Base-by-base conservation (phyloP, 2,329 filamentous ascomycete species). In the Nigrospora sphaerica region DNA sequence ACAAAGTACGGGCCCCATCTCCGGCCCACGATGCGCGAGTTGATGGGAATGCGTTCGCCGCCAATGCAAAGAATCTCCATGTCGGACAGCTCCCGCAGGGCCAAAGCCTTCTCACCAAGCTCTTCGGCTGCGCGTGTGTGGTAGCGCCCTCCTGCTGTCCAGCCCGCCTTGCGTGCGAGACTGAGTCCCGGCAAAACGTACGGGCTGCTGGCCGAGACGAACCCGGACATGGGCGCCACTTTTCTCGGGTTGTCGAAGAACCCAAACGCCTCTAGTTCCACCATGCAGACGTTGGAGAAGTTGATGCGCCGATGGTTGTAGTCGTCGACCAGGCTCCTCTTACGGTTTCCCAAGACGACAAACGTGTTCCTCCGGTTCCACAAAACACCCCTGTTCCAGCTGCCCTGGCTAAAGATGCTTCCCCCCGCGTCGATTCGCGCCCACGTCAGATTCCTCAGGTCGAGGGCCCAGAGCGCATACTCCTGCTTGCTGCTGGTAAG, bases 241-340 rank as follows among this genome's bases (percentile, higher is more conserved):
- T 85, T 86, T 52, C 91, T 81, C 12, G 93, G 91, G 62, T 97
- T 98, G 62, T 97, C 92, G 63, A 96, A 97, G 38, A 98, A 83
- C 1, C 93, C 93, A 70, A 97, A 98, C 0, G 93, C 91, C 62
- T 98, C 93, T 12, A 98, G 74, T 65, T 98, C 93, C 10, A 98
- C 92, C 76, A 97, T 86, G 64, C 93, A 97, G 28, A 97, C 83
- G 60, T 98, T 95, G 11, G 87, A 88, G 63, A 97, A 98, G 66
- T 98, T 98, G 67, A 98, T 95, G 23, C 93, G 85, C 12, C 93
- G 86, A 60, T 97, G 93, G 62, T 97, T 97, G 67, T 98, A 98
- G 65, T 98, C 93, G 56, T 98, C 92, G 1, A 97, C 92, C 32
- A 98, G 75, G 55, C 88, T 96, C 51, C 93, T 77, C 66, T 95